Evolutionary conservation across 139 green algal genomes (phyloP), one percentile per base, ranked within the genome.

Genomic region (Chara braunii): DNA sequence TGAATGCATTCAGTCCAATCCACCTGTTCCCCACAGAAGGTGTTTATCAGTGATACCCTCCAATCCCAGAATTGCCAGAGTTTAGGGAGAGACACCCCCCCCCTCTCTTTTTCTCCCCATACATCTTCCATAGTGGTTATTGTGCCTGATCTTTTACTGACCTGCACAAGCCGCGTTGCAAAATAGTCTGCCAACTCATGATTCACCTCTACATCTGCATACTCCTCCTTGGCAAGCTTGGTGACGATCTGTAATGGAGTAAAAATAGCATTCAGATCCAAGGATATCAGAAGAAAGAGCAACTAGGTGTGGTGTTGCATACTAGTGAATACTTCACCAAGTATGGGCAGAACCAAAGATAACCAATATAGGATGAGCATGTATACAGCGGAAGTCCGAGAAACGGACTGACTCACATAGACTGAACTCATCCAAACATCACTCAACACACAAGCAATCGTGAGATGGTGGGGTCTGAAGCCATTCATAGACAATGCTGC

Each of bases 111-210:
- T 18, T 26, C 18, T 48, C 18, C 40, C 18, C 40, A 48, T 18
- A 26, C 40, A 48, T 26, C 18, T 48, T 18, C 40, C 40, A 18
- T 48, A 18, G 40, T 48, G 18, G 40, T 18, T 18, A 48, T 18
- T 48, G 18, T 18, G 40, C 18, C 18, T 48, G 18, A 18, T 58
- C 37, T 28, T 36, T 29, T 14, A 14, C 50, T 36, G 50, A 58
- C 50, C 50, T 58, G 50, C 11, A 58, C 50, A 14, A 58, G 50
- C 32, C 50, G 50, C 24, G 11, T 58, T 11, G 50, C 50, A 14
- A 58, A 58, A 26, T 36, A 11, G 50, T 58, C 50, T 28, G 50
- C 50, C 11, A 58, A 14, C 50, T 58, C 50, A 26, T 58, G 50
- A 58, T 12, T 28, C 11, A 58, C 11, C 50, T 58, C 50, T 30